Conservation (phyloP, 371 early-diverging fungal genomes). For the Mucor indicus region DNA sequence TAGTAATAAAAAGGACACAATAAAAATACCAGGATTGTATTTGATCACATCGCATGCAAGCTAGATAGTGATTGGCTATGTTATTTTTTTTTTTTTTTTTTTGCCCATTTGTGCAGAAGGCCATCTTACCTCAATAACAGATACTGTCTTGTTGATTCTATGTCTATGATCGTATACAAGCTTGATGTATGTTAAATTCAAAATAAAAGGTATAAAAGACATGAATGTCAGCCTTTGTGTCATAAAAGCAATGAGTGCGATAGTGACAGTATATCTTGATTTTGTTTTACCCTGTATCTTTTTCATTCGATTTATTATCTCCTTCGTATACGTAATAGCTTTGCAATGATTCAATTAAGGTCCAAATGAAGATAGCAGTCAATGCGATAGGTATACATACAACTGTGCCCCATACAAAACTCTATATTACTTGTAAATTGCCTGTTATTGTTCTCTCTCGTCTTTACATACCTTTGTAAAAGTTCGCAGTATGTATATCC, state of each 20-base stretch:
- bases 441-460: not conserved
- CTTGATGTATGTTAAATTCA: conserved; percentile 37
- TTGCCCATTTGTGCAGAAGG: too few relatives aligned
- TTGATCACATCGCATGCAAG: conserved; percentile 73
- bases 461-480: conserved; percentile 46
- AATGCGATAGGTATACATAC: conserved; percentile 52
- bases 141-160: conserved; percentile 54
- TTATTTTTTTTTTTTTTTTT: not conserved
- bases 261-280: not conserved
- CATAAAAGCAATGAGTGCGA: not conserved
- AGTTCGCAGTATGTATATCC: conserved; percentile 50
- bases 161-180: conserved; percentile 35
- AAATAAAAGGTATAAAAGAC: conserved; percentile 52
- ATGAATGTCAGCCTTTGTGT: conserved; percentile 49
- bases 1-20: conserved; percentile 57
- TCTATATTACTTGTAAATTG: conserved; percentile 21
- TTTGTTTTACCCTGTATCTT: conserved; percentile 39
- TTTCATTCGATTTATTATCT: conserved; percentile 13
- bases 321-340: conserved; percentile 37
- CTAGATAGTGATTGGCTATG: conserved; percentile 24
- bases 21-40: conserved; percentile 67
- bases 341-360: conserved; percentile 48
- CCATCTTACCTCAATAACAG: conserved; percentile 52
- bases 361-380: conserved; percentile 57
- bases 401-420: conserved; percentile 64